phyloP scores from a whole-genome alignment of 495 filamentous ascomycete genomes.

The Aspergillus asperescens region DNA sequence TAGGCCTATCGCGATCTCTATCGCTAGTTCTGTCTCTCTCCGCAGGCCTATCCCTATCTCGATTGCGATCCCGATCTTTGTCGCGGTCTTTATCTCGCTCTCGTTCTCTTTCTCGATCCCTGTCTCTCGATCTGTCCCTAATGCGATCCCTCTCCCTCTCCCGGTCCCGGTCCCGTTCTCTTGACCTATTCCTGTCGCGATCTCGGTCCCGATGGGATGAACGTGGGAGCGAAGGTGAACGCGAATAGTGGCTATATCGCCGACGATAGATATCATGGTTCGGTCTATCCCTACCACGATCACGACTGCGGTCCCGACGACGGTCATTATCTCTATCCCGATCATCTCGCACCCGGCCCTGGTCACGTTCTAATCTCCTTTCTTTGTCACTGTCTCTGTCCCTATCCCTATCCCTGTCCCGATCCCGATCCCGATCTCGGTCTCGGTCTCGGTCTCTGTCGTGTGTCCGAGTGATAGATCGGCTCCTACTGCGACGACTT shows the following conservation, averaged over 20 bases:
- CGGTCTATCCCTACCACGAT: slow-evolving; percentile 19
- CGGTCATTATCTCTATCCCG: slow-evolving; percentile 12
- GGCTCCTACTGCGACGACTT: slow-evolving; percentile 35
- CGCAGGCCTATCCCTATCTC: not conserved
- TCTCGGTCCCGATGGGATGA: slow-evolving; percentile 9
- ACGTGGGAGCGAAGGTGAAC: slow-evolving; percentile 12
- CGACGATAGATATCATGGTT: slow-evolving; percentile 27
- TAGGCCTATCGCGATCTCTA: not conserved
- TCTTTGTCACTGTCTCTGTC: slow-evolving; percentile 20
- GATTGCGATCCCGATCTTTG: not conserved
- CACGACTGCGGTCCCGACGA: slow-evolving; percentile 23
- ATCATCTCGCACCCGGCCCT: slow-evolving; percentile 24
- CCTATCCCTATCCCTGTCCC: slow-evolving; percentile 22
- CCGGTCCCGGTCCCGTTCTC: not conserved
- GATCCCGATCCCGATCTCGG: slow-evolving; percentile 23
- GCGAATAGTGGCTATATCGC: slow-evolving; percentile 20
- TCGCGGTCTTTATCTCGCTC: slow-evolving; percentile 2
- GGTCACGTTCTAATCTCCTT: slow-evolving; percentile 20
- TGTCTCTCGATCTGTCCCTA: slow-evolving; percentile 10
- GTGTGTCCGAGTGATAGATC: slow-evolving; percentile 26
- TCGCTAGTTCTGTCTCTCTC: too few species aligned
- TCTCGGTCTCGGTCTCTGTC: slow-evolving; percentile 21
- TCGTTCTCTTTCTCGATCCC: not conserved
- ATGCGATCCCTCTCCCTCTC: not conserved
- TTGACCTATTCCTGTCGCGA: not conserved